phyloP scores from a whole-genome alignment of 805 yeast species.

The Candida cerambycidarum region DNA sequence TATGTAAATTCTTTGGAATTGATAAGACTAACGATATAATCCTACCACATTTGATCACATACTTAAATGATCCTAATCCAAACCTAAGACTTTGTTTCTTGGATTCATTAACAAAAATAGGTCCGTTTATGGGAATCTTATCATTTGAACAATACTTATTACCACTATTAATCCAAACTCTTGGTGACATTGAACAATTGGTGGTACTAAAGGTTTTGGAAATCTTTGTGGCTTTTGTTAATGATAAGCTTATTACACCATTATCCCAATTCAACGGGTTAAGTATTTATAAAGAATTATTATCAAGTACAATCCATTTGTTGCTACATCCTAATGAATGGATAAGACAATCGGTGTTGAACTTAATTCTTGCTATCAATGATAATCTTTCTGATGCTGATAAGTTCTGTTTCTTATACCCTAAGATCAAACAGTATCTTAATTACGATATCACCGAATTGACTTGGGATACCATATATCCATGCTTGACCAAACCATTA shows the following conservation, averaged over 20 bases:
- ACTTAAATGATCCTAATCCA: constrained; percentile 75
- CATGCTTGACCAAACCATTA: constrained; percentile 67
- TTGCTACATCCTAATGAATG: constrained; percentile 84
- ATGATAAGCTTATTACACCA: constrained; percentile 32
- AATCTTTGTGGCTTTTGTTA: constrained; percentile 34
- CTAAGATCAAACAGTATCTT: constrained; percentile 73
- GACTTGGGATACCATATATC: constrained; percentile 62
- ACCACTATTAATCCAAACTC: constrained; percentile 80
- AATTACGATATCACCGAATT: constrained; percentile 73
- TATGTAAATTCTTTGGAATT: constrained; percentile 81
- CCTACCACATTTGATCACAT: constrained; percentile 87
- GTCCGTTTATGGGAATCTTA: constrained; percentile 77
- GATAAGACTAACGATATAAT: constrained; percentile 87
- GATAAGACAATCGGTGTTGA: constrained; percentile 69
- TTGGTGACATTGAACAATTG: constrained; percentile 80
- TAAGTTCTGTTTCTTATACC: constrained; percentile 77
- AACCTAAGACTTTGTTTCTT: constrained; percentile 70
- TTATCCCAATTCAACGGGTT: constrained; percentile 37
- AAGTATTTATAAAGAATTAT: constrained; percentile 37
- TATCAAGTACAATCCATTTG: constrained; percentile 46
- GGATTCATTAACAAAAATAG: constrained; percentile 66
- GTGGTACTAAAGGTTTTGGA: constrained; percentile 70
- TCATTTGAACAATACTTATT: constrained; percentile 84
- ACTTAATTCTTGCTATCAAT: constrained; percentile 61
- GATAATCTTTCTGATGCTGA: constrained; percentile 72